phyloP scores from a whole-genome alignment of 306 rosid species.

The Cicer cuneatum region DNA sequence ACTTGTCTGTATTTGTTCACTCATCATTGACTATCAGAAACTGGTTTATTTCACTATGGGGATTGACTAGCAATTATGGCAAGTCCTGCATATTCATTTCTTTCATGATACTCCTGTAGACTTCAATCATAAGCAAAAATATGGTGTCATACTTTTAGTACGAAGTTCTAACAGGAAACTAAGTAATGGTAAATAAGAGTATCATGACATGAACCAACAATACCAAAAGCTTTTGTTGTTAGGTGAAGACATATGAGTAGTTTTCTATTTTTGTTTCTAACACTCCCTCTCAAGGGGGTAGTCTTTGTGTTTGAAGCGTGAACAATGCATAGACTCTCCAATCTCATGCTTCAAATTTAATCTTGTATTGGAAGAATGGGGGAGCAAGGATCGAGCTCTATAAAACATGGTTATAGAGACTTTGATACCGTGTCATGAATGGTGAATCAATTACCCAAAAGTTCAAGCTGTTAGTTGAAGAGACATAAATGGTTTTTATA shows the following conservation, averaged over 20 bases:
- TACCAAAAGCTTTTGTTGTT: neutral
- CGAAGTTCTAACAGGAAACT: slow-evolving; percentile 8
- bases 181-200: slow-evolving; percentile 24
- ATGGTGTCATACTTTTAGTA: slow-evolving; percentile 29
- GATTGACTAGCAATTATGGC: slow-evolving; percentile 34
- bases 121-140: slow-evolving; percentile 20
- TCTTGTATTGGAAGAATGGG: neutral
- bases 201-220: neutral
- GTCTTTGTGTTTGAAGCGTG: neutral
- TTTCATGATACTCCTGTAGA: slow-evolving; percentile 20
- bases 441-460: slow-evolving; percentile 1
- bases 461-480: slow-evolving; percentile 10
- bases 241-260: neutral
- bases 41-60: slow-evolving; percentile 42
- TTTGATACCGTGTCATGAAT: neutral
- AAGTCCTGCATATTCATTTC: slow-evolving; percentile 25
- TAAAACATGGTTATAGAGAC: neutral
- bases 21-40: slow-evolving; percentile 24
- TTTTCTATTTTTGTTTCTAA: neutral
- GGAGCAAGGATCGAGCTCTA: slow-evolving; percentile 1
- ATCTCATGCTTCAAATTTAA: slow-evolving; percentile 7
- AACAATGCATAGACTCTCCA: neutral
- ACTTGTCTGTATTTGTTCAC: slow-evolving; percentile 35
- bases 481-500: neutral
- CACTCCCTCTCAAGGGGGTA: slow-evolving; percentile 6